Base-by-base conservation (phyloP, 2,329 filamentous ascomycete genomes). In the Aspergillaceae sp. region DNA sequence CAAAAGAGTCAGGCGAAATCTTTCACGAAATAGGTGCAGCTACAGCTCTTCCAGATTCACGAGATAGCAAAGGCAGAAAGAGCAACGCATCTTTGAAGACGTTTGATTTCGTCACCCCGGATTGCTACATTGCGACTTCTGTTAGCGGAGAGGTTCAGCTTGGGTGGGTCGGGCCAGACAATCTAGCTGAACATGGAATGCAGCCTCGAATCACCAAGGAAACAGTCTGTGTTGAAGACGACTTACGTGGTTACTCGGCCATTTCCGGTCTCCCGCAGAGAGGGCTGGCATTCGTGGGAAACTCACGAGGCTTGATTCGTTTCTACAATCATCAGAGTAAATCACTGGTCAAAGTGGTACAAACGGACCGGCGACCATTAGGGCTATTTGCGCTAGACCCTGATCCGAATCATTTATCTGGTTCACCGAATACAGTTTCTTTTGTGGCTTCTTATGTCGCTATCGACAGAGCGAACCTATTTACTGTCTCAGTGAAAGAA, bases 211-310 rank as follows among this genome's bases (percentile, higher is more conserved):
- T 60, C 19, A 45, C 43, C 26, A 60, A 62, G 57, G 61, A 65
- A 46, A 56, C 51, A 8, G 26, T 68, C 6, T 53, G 54, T 6
- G 51, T 51, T 28, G 45, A 56, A 19, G 57, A 63, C 30, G 63
- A 66, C 9, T 50, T 67, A 34, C 55, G 56, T 7, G 56, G 58
- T 10, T 64, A 60, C 40, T 53, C 57, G 3, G 46, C 57, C n/a
- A 56, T 68, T 34, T 41, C 61, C n/a, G 54, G 63, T 28, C 41
- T 62, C 4, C 53, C 66, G 26, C 47, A 51, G 4, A 48, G 51
- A 42, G 60, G 59, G 5, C 38, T 70, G 37, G 68, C 60, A 33
- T 52, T 70, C 26, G 54, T 70, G 32, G 63, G 63, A 10, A 62
- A 60, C 46, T 51, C 51, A n/a, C 52, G 52, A 27, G 66, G 67